Evolutionary conservation across 2,329 filamentous ascomycete species (phyloP), one percentile per base, ranked within the genome.

Genomic region (Curvularia hawaiiensis): DNA sequence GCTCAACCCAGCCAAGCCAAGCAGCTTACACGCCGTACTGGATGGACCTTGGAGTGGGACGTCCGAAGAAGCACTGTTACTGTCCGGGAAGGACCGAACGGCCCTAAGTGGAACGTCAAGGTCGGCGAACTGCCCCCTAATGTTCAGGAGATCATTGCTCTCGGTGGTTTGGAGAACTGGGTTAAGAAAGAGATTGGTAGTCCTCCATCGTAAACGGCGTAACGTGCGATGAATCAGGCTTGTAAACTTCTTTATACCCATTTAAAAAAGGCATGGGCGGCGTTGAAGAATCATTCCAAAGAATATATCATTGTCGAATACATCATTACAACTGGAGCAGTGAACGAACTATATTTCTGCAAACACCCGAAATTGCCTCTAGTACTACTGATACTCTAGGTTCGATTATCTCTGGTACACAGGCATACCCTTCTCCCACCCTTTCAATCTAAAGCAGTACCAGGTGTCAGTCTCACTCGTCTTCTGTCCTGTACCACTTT

Each of bases 1-100:
- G 72, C 73, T 3, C 69, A 72, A 56, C 72, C 74, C 4, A 76
- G 78, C 51, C 75, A 79, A 14, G 77, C 82, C 31, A 89, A 88
- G 76, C 71, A 81, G 41, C 76, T 86, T 16, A 93, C 91, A 0
- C 82, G 88, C 28, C 83, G 91, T 30, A 96, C 91, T 0, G 91
- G 91, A 14, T 97, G 92, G 92, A 92, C 81, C 49, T 81, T 96
- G 28, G 82, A 84, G 4, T 96, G 92, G 92, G 91, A 97, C 74
- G 86, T 96, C 11, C 79, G 84, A 56, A 81, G 88, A 56, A 91
- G 87, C 74, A 85, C 83, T 67, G 88, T 96, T 6, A 82, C 83
- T 1, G 83, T 96, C 1, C 84, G 85, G 20, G 90, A 96, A 78
- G 88, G 88, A 1, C 78, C 86, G 53, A 82, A 82, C 45, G 90